Base-by-base conservation (phyloP, 1,284 basidiomycete genomes). In the Anthracocystis panici-leucophaei region DNA sequence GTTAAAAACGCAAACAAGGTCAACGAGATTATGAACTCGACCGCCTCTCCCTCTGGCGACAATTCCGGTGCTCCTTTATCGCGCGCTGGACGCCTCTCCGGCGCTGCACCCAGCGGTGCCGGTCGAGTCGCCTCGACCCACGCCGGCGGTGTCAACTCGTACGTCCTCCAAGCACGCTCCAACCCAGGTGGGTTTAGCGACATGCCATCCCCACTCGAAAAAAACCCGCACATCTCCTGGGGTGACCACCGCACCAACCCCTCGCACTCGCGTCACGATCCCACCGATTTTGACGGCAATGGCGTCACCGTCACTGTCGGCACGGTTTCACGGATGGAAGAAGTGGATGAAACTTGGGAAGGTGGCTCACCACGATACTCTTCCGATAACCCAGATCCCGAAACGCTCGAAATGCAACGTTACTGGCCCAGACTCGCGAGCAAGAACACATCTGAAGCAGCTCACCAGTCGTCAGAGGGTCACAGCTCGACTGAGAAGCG, bases 1-100 rank as follows among this genome's bases (percentile, higher is more conserved):
- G 35, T 25, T 10, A 52, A 51, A 33, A 46, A 61, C 23, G 49
- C 48, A 2, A 12, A 35, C 35, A 54, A 54, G 50, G 52, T 75
- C 44, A 65, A 75, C 57, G 72, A 75, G 54, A 75, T 70, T 16
- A 69, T 75, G 45, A 65, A 63, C 57, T 66, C 64, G 8, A 56
- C 38, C 60, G 41, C 40, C 57, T 49, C 60, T 6, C 52, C 57
- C 10, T 68, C 65, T 23, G 61, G 54, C n/a, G 48, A 57, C 20
- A 55, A 58, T 18, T 54, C 65, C 1, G 58, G 41, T 16, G 35
- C 35, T 16, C 35, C 35, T 38, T 16, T 12, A 29, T 45, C 41
- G 35, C 10, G 35, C 2, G 35, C 35, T 14, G 35, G 35, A 38
- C 35, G 35, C 35, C 18, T 42, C 7, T 51, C 52, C 2, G 50